Evolutionary conservation across 148 eudicot species (phyloP).

Genomic region (Bassia scoparia): DNA sequence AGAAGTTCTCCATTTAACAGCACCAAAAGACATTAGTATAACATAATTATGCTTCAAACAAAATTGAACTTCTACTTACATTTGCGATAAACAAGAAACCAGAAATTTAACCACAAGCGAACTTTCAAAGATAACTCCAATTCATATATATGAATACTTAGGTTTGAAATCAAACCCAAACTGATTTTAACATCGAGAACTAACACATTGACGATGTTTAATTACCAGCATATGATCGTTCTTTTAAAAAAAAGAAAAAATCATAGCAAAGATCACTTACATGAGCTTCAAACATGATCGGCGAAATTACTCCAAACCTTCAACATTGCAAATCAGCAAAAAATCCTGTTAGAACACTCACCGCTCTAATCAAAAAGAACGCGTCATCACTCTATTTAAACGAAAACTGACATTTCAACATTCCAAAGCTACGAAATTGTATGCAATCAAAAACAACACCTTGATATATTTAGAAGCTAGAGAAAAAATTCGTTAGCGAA

Average conservation of each 20-base stretch:
- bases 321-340: not conserved
- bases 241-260: not conserved
- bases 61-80: not conserved
- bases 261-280: conserved; percentile 21
- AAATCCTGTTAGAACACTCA: not conserved
- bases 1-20: not conserved
- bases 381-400: too few relatives aligned
- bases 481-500: too few relatives aligned
- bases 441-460: not conserved
- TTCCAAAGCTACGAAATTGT: not conserved
- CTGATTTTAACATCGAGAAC: not conserved
- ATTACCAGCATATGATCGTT: conserved; percentile 1
- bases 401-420: conserved; percentile 4
- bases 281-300: conserved; percentile 37
- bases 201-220: not conserved
- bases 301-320: conserved; percentile 5
- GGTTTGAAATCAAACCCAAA: not conserved
- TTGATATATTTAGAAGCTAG: too few relatives aligned
- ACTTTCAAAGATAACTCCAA: not conserved
- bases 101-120: not conserved
- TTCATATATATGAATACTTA: not conserved
- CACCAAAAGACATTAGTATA: too few relatives aligned
- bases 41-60: not conserved
- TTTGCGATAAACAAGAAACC: not conserved
- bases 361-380: too few relatives aligned